phyloP scores from a whole-genome alignment of 1,139 yeast species.

The Williopsis jadinii region DNA sequence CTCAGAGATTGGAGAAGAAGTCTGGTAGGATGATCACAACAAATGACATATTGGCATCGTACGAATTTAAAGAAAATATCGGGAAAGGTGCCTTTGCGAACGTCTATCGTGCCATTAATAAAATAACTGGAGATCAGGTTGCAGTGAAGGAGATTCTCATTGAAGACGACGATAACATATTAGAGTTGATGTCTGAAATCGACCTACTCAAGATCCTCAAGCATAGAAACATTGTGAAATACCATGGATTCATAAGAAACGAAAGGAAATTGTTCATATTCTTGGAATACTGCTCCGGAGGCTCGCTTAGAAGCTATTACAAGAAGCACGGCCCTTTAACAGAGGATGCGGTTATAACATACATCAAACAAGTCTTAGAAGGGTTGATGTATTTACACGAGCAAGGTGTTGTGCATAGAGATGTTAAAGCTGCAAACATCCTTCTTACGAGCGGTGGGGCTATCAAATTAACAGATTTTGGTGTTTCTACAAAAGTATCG shows the following conservation, averaged over 20 bases:
- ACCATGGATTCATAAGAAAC: slow-evolving; percentile 80
- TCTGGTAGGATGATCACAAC: slow-evolving; percentile 26
- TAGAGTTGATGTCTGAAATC: slow-evolving; percentile 74
- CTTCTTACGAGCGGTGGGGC: slow-evolving; percentile 81
- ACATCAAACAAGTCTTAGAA: slow-evolving; percentile 61
- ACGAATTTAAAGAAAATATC: slow-evolving; percentile 51
- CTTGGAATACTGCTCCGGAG: slow-evolving; percentile 78
- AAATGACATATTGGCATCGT: slow-evolving; percentile 40
- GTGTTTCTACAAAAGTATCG: slow-evolving; percentile 89
- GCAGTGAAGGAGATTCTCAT: slow-evolving; percentile 82
- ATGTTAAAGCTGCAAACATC: slow-evolving; percentile 91
- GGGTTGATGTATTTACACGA: slow-evolving; percentile 80
- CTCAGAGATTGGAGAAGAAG: slow-evolving; percentile 41
- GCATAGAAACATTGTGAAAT: slow-evolving; percentile 83
- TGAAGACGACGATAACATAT: slow-evolving; percentile 44
- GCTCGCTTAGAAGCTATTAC: slow-evolving; percentile 70
- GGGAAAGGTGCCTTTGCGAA: slow-evolving; percentile 81
- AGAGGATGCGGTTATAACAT: slow-evolving; percentile 53
- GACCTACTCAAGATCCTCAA: slow-evolving; percentile 74
- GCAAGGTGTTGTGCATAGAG: slow-evolving; percentile 90
- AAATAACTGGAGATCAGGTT: slow-evolving; percentile 57
- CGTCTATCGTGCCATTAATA: slow-evolving; percentile 63
- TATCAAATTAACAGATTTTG: slow-evolving; percentile 87
- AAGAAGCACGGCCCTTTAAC: slow-evolving; percentile 41
- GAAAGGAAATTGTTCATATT: slow-evolving; percentile 62